Conservation (phyloP, 202 grass and related monocot species). For the Eragrostis tef region DNA sequence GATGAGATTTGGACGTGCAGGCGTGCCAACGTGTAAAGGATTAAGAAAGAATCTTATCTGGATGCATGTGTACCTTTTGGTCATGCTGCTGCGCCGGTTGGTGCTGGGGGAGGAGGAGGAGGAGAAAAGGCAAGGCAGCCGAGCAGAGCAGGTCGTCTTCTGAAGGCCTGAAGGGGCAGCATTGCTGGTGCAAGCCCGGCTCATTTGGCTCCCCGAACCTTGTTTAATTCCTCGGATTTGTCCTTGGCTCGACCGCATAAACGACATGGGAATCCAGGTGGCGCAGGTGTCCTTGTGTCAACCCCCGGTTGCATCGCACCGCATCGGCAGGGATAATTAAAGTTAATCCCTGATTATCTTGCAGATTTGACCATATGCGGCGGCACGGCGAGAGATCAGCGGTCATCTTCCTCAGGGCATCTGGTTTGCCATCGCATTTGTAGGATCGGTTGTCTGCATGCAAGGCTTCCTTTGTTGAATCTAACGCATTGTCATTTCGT, state of each 20-base stretch:
- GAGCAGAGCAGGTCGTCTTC: neutral
- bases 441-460: neutral
- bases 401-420: neutral
- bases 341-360: neutral
- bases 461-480: neutral
- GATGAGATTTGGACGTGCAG: slow-evolving; percentile 25
- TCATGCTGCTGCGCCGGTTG: slow-evolving; percentile 1
- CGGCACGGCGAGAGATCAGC: neutral
- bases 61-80: slow-evolving; percentile 23
- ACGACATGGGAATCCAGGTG: slow-evolving; percentile 16
- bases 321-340: neutral
- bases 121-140: neutral
- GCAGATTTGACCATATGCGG: neutral
- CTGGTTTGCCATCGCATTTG: neutral
- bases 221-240: slow-evolving; percentile 35
- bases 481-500: neutral
- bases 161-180: slow-evolving; percentile 40
- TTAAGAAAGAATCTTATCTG: slow-evolving; percentile 48
- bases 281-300: slow-evolving; percentile 3
- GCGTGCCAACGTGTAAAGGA: slow-evolving; percentile 37
- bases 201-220: slow-evolving; percentile 37
- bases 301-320: neutral
- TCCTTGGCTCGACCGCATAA: slow-evolving; percentile 13
- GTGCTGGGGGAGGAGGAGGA: slow-evolving; percentile 31
- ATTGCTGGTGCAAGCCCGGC: slow-evolving; percentile 1